Conservation (phyloP, 2,329 filamentous ascomycete species). For the Colletotrichum sp. region DNA sequence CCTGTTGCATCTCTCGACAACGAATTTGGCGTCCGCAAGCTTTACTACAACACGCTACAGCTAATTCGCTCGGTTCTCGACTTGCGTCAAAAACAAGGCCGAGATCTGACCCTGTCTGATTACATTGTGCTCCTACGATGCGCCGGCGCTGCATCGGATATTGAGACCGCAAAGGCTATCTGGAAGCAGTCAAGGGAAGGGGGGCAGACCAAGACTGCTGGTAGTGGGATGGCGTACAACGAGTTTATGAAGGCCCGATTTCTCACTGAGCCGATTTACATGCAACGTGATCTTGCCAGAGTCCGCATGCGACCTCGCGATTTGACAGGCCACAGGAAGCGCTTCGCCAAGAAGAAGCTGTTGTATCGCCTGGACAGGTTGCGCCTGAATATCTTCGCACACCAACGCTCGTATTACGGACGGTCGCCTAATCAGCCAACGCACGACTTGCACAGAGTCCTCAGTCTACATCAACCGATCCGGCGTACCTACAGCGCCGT, state of each 20-base stretch:
- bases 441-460: conserved; percentile 9
- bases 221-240: conserved; percentile 38
- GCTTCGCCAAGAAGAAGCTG: not conserved
- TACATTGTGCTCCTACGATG: conserved; percentile 50
- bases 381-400: not conserved
- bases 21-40: conserved; percentile 47
- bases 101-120: conserved; percentile 41
- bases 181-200: conserved; percentile 34
- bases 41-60: conserved; percentile 42
- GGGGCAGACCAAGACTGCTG: conserved; percentile 29
- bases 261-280: conserved; percentile 49
- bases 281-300: conserved; percentile 46
- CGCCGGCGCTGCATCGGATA: conserved; percentile 50
- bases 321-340: conserved; percentile 30
- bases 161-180: conserved; percentile 34
- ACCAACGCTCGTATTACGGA: not conserved
- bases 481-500: conserved; percentile 9
- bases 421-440: not conserved
- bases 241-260: conserved; percentile 56
- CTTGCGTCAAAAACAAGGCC: conserved; percentile 32
- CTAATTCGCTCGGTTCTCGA: conserved; percentile 38
- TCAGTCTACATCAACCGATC: conserved; percentile 7
- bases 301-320: conserved; percentile 45
- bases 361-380: conserved; percentile 9
- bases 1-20: conserved; percentile 43